phyloP scores from a whole-genome alignment of 306 rosid species.

The Dryas alaskensis region DNA sequence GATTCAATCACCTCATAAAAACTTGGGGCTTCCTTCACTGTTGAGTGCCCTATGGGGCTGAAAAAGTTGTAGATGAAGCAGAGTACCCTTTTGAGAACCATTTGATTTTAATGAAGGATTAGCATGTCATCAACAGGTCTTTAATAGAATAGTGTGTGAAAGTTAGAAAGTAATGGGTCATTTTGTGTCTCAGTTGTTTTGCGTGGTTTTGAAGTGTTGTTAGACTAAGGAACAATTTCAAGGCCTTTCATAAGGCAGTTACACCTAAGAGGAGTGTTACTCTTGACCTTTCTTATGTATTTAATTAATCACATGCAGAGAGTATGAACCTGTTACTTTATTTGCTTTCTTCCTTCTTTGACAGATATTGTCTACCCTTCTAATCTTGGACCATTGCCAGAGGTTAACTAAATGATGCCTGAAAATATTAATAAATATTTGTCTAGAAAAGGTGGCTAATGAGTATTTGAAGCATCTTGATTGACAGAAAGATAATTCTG shows the following conservation, averaged over 20 bases:
- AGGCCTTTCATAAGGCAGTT: slow-evolving; percentile 40
- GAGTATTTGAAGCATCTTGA: too few species aligned
- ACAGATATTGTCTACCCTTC: too few species aligned
- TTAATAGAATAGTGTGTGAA: slow-evolving; percentile 22
- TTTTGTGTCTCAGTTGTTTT: slow-evolving; percentile 35
- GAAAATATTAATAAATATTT: too few species aligned
- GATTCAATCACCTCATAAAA: slow-evolving; percentile 22
- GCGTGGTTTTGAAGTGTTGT: slow-evolving; percentile 61
- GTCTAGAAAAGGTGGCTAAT: too few species aligned
- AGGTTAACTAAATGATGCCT: too few species aligned
- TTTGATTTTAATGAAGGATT: slow-evolving; percentile 25
- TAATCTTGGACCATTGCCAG: too few species aligned
- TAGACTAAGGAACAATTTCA: slow-evolving; percentile 31
- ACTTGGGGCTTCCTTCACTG: slow-evolving; percentile 33
- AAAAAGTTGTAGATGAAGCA: slow-evolving; percentile 44
- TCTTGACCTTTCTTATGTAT: slow-evolving; percentile 53
- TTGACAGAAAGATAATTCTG: too few species aligned
- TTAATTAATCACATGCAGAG: not conserved
- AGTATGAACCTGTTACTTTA: not conserved
- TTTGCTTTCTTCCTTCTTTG: not conserved
- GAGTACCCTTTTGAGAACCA: slow-evolving; percentile 47
- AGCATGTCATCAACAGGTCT: slow-evolving; percentile 26
- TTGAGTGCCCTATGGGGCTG: slow-evolving; percentile 30
- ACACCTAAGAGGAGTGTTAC: slow-evolving; percentile 82
- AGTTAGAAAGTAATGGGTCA: slow-evolving; percentile 18